Percentiles rank a stretch among this genome's conserved stretches.
Evolutionary conservation across 148 eudicot species (phyloP).

Genomic region (Cornus florida): DNA sequence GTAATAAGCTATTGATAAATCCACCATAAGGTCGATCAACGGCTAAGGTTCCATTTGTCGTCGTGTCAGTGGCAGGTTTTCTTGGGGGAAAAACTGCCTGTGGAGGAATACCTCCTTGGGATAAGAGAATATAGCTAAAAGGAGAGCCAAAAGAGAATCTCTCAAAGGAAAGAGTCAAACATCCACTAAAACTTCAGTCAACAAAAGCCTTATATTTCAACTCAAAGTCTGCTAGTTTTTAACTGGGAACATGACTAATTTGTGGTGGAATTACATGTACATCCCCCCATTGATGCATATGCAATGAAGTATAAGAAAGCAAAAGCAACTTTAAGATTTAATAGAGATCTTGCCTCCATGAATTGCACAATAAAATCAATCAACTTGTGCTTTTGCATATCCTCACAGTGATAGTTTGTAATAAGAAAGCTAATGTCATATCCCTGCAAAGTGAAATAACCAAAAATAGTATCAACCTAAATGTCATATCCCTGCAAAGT

Average conservation of each 20-base stretch:
- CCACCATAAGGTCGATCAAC: too few relatives aligned
- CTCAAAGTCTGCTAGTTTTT: neutral
- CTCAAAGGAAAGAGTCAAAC: neutral
- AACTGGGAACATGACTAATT: neutral
- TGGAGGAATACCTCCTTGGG: too few relatives aligned
- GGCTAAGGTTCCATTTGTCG: too few relatives aligned
- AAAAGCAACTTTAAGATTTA: neutral
- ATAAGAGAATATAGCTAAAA: too few relatives aligned
- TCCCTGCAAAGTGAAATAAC: constrained; percentile 58
- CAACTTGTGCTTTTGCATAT: constrained; percentile 90
- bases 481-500: constrained; percentile 86
- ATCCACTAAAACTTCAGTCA: neutral
- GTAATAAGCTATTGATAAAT: too few relatives aligned
- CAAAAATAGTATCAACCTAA: too few relatives aligned
- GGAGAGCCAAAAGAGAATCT: too few relatives aligned
- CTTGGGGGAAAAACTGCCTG: too few relatives aligned
- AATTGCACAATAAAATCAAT: constrained; percentile 97
- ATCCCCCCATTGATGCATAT: constrained; percentile 1
- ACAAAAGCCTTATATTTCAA: neutral
- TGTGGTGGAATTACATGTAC: neutral
- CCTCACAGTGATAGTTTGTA: constrained; percentile 97
- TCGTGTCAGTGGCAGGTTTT: too few relatives aligned
- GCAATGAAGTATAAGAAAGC: constrained; percentile 5
- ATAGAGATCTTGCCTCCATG: constrained; percentile 75
- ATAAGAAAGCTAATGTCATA: constrained; percentile 97